These are phyloP conservation scores for Fonsecaea multimorphosa DNA, from an alignment of 2,329 filamentous ascomycete species.

Conservation along the genomic window DNA sequence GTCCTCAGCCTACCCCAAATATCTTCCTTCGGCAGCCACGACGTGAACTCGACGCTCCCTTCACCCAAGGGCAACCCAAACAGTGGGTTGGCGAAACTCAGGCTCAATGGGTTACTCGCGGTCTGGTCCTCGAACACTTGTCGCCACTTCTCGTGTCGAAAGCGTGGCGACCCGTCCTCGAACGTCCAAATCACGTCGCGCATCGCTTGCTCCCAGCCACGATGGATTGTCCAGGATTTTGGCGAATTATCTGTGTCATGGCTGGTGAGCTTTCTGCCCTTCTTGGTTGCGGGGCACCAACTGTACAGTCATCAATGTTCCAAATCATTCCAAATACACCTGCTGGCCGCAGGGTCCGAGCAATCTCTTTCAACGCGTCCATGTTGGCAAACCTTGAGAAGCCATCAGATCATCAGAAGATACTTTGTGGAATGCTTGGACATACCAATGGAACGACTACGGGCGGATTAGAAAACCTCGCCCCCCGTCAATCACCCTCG, in stretches of 20 bases:
- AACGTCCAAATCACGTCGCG: conserved; percentile 64
- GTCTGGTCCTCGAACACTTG: conserved; percentile 67
- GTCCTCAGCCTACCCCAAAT: conserved; percentile 70
- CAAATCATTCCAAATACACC: conserved; percentile 71
- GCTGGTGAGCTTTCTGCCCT: not conserved
- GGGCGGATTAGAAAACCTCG: conserved; percentile 11
- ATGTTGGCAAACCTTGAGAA: conserved; percentile 68
- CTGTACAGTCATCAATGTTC: conserved; percentile 74
- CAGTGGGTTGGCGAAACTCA: conserved; percentile 53
- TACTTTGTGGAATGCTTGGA: conserved; percentile 13
- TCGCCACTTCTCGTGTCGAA: conserved; percentile 70
- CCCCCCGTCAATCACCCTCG: not conserved
- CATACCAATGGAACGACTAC: conserved; percentile 61
- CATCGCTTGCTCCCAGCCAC: conserved; percentile 66
- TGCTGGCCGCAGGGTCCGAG: conserved; percentile 66
- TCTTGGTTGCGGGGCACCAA: not conserved
- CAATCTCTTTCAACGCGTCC: conserved; percentile 68
- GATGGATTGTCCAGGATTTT: conserved; percentile 59
- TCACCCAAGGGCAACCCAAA: conserved; percentile 69
- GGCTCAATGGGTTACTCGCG: conserved; percentile 57
- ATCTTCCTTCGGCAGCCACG: conserved; percentile 63
- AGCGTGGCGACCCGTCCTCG: conserved; percentile 67
- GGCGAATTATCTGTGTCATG: conserved; percentile 67
- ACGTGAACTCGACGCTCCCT: conserved; percentile 62
- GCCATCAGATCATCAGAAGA: conserved; percentile 1